Evolutionary conservation across 2,329 filamentous ascomycete genomes (phyloP).

Genomic region (Fusarium verrucosum): DNA sequence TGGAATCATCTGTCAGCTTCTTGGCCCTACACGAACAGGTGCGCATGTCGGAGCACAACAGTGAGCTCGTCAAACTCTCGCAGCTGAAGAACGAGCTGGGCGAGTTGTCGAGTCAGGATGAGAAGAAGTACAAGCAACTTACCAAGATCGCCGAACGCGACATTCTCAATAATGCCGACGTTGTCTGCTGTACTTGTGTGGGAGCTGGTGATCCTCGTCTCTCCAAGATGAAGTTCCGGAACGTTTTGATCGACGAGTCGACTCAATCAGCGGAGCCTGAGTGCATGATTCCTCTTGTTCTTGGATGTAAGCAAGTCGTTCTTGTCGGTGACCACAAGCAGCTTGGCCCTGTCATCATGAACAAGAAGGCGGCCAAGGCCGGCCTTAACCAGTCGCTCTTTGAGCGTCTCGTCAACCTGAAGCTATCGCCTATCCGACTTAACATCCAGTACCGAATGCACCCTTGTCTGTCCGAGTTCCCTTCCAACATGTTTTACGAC

Average conservation of each 20-base stretch:
- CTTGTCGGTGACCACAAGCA: conserved; percentile 98
- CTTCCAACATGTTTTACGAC: conserved; percentile 99
- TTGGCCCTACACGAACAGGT: conserved; percentile 96
- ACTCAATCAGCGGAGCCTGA: conserved; percentile 98
- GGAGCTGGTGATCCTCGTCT: conserved; percentile 95
- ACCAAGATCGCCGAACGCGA: conserved; percentile 94
- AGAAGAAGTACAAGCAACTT: conserved; percentile 98
- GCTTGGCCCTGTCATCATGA: conserved; percentile 98
- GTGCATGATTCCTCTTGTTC: conserved; percentile 96
- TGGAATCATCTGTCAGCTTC: conserved; percentile 97
- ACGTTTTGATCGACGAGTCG: conserved; percentile 96
- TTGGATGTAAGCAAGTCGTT: conserved; percentile 99
- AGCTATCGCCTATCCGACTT: conserved; percentile 87
- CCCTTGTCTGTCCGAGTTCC: conserved; percentile 94
- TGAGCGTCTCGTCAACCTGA: conserved; percentile 93
- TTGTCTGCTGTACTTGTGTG: conserved; percentile 98
- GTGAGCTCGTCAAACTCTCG: conserved; percentile 89
- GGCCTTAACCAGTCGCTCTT: conserved; percentile 98
- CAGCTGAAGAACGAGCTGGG: conserved; percentile 92
- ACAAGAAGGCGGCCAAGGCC: conserved; percentile 99
- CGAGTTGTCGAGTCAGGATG: conserved; percentile 92
- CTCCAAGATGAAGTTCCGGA: conserved; percentile 97
- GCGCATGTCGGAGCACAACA: conserved; percentile 95
- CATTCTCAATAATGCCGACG: conserved; percentile 93
- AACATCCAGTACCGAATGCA: conserved; percentile 99